Evolutionary conservation across 106 monocot genomes (phyloP).

Genomic region (Alisma plantagoaquatica): DNA sequence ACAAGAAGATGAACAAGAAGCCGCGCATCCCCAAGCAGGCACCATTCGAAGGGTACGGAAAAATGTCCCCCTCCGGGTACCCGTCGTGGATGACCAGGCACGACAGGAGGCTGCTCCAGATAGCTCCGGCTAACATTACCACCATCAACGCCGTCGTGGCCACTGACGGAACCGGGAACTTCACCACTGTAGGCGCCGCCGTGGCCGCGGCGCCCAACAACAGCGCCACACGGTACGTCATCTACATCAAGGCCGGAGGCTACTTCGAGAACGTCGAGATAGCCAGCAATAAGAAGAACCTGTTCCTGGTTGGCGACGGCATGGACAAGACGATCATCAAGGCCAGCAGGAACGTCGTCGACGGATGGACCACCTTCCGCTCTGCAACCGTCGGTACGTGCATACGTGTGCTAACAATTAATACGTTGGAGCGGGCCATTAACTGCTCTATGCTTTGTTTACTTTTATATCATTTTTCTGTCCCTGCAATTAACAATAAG

Average conservation of each 20-base stretch:
- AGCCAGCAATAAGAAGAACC: slow-evolving; percentile 40
- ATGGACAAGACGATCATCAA: slow-evolving; percentile 86
- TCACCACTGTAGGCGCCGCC: slow-evolving; percentile 43
- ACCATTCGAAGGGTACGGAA: slow-evolving; percentile 34
- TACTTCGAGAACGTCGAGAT: slow-evolving; percentile 85
- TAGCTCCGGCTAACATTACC: slow-evolving; percentile 1
- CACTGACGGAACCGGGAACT: slow-evolving; percentile 70
- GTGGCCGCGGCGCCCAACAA: slow-evolving; percentile 59
- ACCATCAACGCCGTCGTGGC: slow-evolving; percentile 48
- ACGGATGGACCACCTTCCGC: slow-evolving; percentile 74
- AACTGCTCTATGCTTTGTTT: too few relatives aligned
- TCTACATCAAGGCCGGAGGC: slow-evolving; percentile 75
- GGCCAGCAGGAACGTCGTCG: slow-evolving; percentile 57
- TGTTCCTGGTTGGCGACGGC: slow-evolving; percentile 82
- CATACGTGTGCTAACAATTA: too few relatives aligned
- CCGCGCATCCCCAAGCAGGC: too few relatives aligned
- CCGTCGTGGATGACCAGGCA: slow-evolving; percentile 34
- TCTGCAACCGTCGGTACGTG: slow-evolving; percentile 86
- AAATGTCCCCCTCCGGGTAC: slow-evolving; percentile 22
- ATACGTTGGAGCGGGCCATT: too few relatives aligned
- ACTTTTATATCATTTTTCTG: too few relatives aligned
- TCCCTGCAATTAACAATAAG: too few relatives aligned
- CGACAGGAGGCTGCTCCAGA: slow-evolving; percentile 38
- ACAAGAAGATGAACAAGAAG: too few relatives aligned
- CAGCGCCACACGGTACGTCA: slow-evolving; percentile 42